Conservation (phyloP, 768 basidiomycete species). For the Auricularia heimuer region DNA sequence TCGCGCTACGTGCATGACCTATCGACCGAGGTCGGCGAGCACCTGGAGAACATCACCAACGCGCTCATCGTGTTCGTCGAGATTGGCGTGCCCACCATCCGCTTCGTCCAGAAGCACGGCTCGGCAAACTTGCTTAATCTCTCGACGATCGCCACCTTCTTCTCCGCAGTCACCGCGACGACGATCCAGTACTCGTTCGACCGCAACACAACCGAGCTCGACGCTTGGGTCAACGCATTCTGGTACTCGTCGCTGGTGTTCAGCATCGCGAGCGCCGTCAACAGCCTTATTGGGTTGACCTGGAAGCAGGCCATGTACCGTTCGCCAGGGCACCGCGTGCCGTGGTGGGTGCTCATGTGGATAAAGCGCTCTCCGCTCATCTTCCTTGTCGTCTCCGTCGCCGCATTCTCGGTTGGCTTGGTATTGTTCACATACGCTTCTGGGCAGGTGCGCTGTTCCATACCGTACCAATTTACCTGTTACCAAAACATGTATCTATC, state of each 20-base stretch:
- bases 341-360: slow-evolving; percentile 81
- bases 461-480: no score
- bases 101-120: slow-evolving; percentile 65
- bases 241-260: slow-evolving; percentile 73
- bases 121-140: slow-evolving; percentile 61
- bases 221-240: slow-evolving; percentile 55
- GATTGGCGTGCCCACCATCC: slow-evolving; percentile 69
- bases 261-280: slow-evolving; percentile 68
- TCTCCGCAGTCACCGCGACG: slow-evolving; percentile 24
- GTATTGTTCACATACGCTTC: slow-evolving; percentile 73
- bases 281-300: slow-evolving; percentile 63
- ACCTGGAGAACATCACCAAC: slow-evolving; percentile 56
- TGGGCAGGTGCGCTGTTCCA: slow-evolving; percentile 4
- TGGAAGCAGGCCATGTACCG: slow-evolving; percentile 82
- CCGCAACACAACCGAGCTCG: slow-evolving; percentile 26
- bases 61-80: slow-evolving; percentile 68
- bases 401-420: slow-evolving; percentile 71
- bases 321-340: slow-evolving; percentile 64
- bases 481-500: no score
- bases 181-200: slow-evolving; percentile 56
- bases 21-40: slow-evolving; percentile 36
- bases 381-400: slow-evolving; percentile 75
- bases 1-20: slow-evolving; percentile 55
- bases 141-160: slow-evolving; percentile 70
- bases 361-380: slow-evolving; percentile 77